These are phyloP conservation scores for Hypoxylon fuscum DNA, from an alignment of 495 filamentous ascomycete species.

Conservation along the genomic window DNA sequence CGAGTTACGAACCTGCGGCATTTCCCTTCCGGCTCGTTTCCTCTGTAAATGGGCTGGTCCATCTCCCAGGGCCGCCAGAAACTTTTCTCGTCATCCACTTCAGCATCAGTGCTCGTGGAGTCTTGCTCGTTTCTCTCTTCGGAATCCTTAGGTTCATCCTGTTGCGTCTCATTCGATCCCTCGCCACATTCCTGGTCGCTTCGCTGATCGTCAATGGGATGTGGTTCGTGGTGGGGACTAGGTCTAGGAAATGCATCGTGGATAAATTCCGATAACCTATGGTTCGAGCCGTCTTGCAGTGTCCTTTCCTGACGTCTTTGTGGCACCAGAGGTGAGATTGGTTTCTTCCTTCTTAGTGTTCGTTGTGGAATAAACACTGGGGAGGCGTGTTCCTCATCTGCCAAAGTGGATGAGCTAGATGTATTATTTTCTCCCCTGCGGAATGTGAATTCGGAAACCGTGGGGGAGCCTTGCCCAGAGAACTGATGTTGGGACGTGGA, in stretches of 20 bases:
- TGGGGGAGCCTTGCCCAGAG: background rate
- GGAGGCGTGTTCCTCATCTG: background rate
- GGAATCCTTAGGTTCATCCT: too few species aligned
- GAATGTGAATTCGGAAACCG: background rate
- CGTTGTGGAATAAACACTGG: background rate
- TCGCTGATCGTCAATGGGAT: too few species aligned
- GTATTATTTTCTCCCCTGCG: background rate
- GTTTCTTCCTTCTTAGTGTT: background rate
- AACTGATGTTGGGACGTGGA: background rate
- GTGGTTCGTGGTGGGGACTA: too few species aligned
- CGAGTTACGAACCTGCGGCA: background rate
- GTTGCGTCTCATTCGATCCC: too few species aligned
- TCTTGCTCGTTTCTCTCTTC: background rate
- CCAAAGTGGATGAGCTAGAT: background rate
- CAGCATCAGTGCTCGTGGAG: background rate
- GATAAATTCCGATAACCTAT: too few species aligned
- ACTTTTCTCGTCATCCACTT: background rate
- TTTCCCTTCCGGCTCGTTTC: background rate
- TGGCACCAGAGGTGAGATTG: too few species aligned
- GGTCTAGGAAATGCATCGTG: too few species aligned
- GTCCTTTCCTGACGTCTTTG: too few species aligned
- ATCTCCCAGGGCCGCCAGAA: background rate
- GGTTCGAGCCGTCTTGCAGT: too few species aligned
- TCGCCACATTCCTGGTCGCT: too few species aligned
- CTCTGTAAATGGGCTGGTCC: background rate